phyloP scores from a whole-genome alignment of 768 basidiomycete genomes.

The Leucosporidium scottii region DNA sequence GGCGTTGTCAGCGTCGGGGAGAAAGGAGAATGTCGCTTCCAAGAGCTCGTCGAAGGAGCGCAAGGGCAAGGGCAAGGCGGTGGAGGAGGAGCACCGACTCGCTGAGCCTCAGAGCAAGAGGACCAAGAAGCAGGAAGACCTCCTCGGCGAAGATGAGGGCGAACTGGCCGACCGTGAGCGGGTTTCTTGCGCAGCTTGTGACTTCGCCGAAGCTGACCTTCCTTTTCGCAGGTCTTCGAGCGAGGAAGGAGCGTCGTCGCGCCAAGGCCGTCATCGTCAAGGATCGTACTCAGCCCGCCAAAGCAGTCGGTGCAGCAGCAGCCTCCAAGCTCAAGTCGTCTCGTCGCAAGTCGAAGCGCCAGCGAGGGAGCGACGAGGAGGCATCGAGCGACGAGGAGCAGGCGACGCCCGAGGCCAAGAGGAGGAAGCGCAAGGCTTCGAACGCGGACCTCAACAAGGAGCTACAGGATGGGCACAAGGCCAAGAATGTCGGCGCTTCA shows the following conservation, averaged over 20 bases:
- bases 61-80: neutral
- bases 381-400: neutral
- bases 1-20: neutral
- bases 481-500: neutral
- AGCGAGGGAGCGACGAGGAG: neutral
- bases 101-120: neutral
- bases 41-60: neutral
- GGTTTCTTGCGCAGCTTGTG: neutral
- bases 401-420: neutral
- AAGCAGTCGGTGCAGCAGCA: constrained; percentile 15
- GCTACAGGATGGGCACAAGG: constrained; percentile 13
- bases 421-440: constrained; percentile 1
- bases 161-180: constrained; percentile 25
- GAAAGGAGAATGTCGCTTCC: neutral
- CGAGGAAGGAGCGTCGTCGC: constrained; percentile 15
- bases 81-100: neutral
- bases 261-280: constrained; percentile 26
- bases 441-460: neutral
- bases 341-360: neutral
- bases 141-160: constrained; percentile 2
- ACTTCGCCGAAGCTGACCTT: too few relatives aligned
- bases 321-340: constrained; percentile 12
- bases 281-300: constrained; percentile 15
- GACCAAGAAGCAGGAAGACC: constrained; percentile 5
- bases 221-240: constrained; percentile 9